These are phyloP conservation scores for Evernia prunastri DNA, from an alignment of 495 filamentous ascomycete species.

Conservation along the genomic window DNA sequence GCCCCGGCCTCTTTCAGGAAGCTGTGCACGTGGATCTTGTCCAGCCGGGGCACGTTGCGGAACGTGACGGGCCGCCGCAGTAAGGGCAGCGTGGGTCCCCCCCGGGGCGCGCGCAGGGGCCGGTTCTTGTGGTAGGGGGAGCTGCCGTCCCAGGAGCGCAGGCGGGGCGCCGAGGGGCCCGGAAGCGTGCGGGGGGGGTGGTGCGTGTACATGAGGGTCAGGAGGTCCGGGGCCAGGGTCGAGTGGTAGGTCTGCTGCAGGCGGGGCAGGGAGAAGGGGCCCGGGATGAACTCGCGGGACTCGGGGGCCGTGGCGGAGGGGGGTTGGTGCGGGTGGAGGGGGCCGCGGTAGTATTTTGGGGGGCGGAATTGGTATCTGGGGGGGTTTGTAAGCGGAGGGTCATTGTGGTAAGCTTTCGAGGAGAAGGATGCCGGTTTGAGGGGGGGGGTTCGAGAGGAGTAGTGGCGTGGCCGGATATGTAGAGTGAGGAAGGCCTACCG, in stretches of 20 bases:
- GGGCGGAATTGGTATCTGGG: constrained; percentile 84
- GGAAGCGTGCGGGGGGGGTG: constrained; percentile 62
- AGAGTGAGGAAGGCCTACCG: constrained; percentile 43
- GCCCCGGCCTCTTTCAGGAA: constrained; percentile 49
- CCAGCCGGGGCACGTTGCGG: constrained; percentile 75
- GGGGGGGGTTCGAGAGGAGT: constrained; percentile 4
- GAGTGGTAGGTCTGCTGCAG: constrained; percentile 84
- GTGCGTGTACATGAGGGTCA: constrained; percentile 84
- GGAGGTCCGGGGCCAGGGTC: constrained; percentile 81
- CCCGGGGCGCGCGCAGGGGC: constrained; percentile 73
- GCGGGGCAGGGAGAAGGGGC: constrained; percentile 83
- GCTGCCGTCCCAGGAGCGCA: constrained; percentile 81
- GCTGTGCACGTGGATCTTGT: constrained; percentile 71
- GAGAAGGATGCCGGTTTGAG: neutral
- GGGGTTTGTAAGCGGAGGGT: constrained; percentile 22
- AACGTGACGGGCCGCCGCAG: constrained; percentile 73
- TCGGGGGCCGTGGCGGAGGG: constrained; percentile 75
- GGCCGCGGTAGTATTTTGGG: constrained; percentile 89
- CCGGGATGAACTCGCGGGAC: constrained; percentile 84
- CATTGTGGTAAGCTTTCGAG: neutral
- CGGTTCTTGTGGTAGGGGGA: constrained; percentile 93
- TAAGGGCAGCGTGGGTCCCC: constrained; percentile 57
- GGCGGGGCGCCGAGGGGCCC: constrained; percentile 56
- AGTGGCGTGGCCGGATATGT: neutral
- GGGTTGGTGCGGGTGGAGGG: constrained; percentile 84